Base-by-base conservation (phyloP, 2,329 filamentous ascomycete genomes). In the Penicillium thymicola region DNA sequence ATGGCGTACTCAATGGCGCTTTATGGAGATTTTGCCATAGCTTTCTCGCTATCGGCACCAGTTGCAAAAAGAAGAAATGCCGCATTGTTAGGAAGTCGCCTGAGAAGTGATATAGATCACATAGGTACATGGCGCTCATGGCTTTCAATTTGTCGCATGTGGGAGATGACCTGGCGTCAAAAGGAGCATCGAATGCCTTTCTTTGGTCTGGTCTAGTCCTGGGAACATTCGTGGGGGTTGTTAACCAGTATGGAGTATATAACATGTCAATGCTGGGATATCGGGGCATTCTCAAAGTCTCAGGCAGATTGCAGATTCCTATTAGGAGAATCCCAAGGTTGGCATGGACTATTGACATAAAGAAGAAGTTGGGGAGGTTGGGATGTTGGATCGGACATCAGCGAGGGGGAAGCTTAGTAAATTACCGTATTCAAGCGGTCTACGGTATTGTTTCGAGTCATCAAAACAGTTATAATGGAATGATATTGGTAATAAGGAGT, bases 341-440 rank as follows among this genome's bases (percentile, higher is more conserved):
- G 23, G 27, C 16, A 25, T 21, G 40, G 46, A 28, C n/a, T 16
- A 18, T 21, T 30, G 46, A 21, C n/a, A 28, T 4, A 43, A 11
- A 44, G 38, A 42, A 51, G 10, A 34, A 36, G 13, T 27, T 27
- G 23, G 8, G 27, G 5, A 34, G 4, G 18, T 25, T 14, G 44
- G 28, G 43, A 14, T n/a, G 42, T 47, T 46, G 42, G 32, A 34
- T 34, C 6, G 43, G 21, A 25, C 28, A 21, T 40, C 21, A 16
- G 16, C n/a, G 41, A 37, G 50, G 41, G 50, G 50, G 30, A 48
- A 48, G 45, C 9, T 30, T 36, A 6, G 27, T 32, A 54, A 48
- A 34, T 48, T 54, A 54, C 51, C 51, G 51, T 48, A 54, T 47
- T 47, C 14, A 5, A 23, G 27, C 25, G 42, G 42, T 28, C n/a